Evolutionary conservation across 2,329 filamentous ascomycete genomes (phyloP), one percentile per base, ranked within the genome.

Genomic region (Aspergillus calidoustus): DNA sequence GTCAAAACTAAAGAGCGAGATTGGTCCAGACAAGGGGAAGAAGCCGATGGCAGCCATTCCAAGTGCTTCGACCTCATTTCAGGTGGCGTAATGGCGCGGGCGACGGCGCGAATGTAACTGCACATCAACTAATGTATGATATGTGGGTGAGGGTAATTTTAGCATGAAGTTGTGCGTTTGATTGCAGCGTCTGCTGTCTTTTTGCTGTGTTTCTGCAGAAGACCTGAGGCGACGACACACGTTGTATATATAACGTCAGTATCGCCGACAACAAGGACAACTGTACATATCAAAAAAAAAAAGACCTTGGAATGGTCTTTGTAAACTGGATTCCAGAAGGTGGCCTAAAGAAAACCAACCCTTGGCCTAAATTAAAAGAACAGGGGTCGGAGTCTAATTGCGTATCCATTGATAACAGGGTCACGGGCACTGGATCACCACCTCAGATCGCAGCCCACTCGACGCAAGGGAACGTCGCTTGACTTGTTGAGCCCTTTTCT

Each of bases 1-100:
- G 22, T 63, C 66, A 44, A 72, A 69, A 57, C 65, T 70, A 61
- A 77, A 75, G 30, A 69, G 71, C 31, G 68, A 65, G 7, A 57
- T 57, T 17, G 47, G 63, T 34, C 30, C 65, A n/a, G 66, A 68
- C 57, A 69, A 67, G 62, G 68, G 53, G 31, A 70, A 70, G 47
- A 59, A 58, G n/a, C 28, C 65, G 3, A 31, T 57, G 22, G 31
- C 61, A 48, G 38, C 59, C 22, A 57, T 65, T 34, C 23, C 59
- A 6, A 63, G 60, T 23, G 54, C 60, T 19, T 60, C 71, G 13
- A 53, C 69, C 13, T 67, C 71, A 11, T 67, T 65, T 17, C 64
- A 64, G 41, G 68, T 68, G 58, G 66, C 62, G 51, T 68, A 62
- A 63, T 28, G 25, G 25, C 4, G 48, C 23, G 54, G 38, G 25